Conservation (phyloP, 1,139 yeast species). For the Pichia cactophila region DNA sequence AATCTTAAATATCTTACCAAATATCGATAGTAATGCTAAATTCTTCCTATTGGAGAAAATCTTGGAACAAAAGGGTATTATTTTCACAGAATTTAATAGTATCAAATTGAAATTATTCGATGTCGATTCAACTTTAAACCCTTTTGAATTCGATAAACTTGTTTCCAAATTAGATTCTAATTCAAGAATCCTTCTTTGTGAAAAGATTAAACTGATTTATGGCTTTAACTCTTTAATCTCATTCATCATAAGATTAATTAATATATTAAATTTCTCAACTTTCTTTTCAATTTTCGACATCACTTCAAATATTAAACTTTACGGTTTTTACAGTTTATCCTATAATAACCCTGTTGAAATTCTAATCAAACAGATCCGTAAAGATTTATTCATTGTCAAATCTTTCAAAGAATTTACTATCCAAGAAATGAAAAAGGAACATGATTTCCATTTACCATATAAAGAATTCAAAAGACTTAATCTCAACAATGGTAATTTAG, state of each 20-base stretch:
- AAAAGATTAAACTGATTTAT: constrained; percentile 23
- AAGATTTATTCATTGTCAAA: constrained; percentile 24
- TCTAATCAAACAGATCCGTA: constrained; percentile 24
- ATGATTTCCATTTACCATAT: constrained; percentile 26
- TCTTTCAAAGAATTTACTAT: constrained; percentile 25
- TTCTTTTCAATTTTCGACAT: constrained; percentile 26
- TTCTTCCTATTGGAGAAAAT: constrained; percentile 14
- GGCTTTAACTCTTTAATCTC: constrained; percentile 20
- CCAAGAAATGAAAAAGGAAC: constrained; percentile 27
- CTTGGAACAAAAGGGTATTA: constrained; percentile 21
- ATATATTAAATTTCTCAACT: constrained; percentile 19
- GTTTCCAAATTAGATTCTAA: constrained; percentile 12
- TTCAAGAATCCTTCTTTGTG: constrained; percentile 19
- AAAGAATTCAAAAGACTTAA: constrained; percentile 25
- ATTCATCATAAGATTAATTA: constrained; percentile 20
- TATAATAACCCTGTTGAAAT: constrained; percentile 25
- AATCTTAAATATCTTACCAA: neutral
- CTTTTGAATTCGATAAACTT: constrained; percentile 19
- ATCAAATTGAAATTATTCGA: constrained; percentile 24
- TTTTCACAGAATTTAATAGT: constrained; percentile 21
- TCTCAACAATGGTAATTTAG: constrained; percentile 24
- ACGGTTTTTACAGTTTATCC: constrained; percentile 23
- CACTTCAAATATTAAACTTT: constrained; percentile 24
- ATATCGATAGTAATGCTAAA: constrained; percentile 8
- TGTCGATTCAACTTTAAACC: constrained; percentile 22